phyloP scores from a whole-genome alignment of 2,329 filamentous ascomycete species.

The Ceratocystis smalleyi region DNA sequence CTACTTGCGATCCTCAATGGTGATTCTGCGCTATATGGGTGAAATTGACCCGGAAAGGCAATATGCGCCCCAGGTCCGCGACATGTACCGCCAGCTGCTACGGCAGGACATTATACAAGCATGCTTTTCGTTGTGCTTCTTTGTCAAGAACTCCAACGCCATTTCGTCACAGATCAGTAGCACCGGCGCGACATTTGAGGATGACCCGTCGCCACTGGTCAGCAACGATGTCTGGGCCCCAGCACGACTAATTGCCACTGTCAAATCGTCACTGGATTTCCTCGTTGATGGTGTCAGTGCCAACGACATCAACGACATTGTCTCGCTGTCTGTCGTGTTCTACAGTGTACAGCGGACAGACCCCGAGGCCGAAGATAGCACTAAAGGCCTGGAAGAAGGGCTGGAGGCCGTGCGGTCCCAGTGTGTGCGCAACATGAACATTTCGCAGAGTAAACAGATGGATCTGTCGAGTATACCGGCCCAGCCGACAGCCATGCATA shows the following conservation, averaged over 20 bases:
- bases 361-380: slow-evolving; percentile 29
- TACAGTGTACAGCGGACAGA: slow-evolving; percentile 31
- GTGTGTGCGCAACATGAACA: slow-evolving; percentile 30
- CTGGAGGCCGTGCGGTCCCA: slow-evolving; percentile 29
- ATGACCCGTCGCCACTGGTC: slow-evolving; percentile 9
- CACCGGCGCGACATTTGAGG: slow-evolving; percentile 2
- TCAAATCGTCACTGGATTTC: slow-evolving; percentile 33
- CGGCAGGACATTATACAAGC: slow-evolving; percentile 41
- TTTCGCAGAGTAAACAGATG: slow-evolving; percentile 27
- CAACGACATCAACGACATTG: slow-evolving; percentile 36
- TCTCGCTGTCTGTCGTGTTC: slow-evolving; percentile 34
- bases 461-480: not conserved
- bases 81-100: slow-evolving; percentile 38
- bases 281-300: slow-evolving; percentile 33
- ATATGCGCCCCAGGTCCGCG: slow-evolving; percentile 33
- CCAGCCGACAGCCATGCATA: not conserved
- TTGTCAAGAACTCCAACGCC: slow-evolving; percentile 26
- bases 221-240: slow-evolving; percentile 27
- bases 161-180: slow-evolving; percentile 7
- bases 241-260: slow-evolving; percentile 28
- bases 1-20: slow-evolving; percentile 40
- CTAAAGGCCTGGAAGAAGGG: slow-evolving; percentile 25
- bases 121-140: slow-evolving; percentile 40
- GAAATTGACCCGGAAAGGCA: slow-evolving; percentile 35
- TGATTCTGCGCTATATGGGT: slow-evolving; percentile 39